Percentiles rank a stretch among this genome's conserved stretches.
Conservation (phyloP, 805 yeast species). For the Candida suzukii region DNA sequence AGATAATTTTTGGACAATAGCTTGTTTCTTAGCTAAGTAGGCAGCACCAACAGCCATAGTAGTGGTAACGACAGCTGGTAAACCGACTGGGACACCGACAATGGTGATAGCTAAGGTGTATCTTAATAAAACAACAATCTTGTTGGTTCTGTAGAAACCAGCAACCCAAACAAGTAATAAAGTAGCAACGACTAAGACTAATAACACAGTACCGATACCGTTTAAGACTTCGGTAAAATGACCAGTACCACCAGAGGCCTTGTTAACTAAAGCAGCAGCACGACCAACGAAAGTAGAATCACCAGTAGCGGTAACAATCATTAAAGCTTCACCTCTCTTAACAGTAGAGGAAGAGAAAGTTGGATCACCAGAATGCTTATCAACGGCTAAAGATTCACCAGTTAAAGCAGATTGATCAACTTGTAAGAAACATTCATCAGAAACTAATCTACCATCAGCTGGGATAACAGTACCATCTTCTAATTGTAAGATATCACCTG, state of each 20-base stretch:
- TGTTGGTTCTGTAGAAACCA: conserved; percentile 87
- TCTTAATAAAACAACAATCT: conserved; percentile 82
- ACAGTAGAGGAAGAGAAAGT: conserved; percentile 90
- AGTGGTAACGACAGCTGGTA: conserved; percentile 97
- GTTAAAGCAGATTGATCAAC: conserved; percentile 96
- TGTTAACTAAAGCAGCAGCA: conserved; percentile 94
- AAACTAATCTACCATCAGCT: conserved; percentile 85
- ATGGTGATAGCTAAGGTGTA: conserved; percentile 93
- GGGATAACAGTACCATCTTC: conserved; percentile 93
- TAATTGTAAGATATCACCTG: conserved; percentile 88
- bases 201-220: conserved; percentile 92
- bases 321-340: conserved; percentile 91
- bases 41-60: conserved; percentile 99
- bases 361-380: conserved; percentile 82
- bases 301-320: conserved; percentile 94
- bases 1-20: conserved; percentile 93
- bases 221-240: conserved; percentile 96
- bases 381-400: conserved; percentile 96
- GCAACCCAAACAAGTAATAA: conserved; percentile 88
- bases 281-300: conserved; percentile 94
- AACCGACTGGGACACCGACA: conserved; percentile 98
- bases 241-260: conserved; percentile 89
- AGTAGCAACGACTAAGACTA: conserved; percentile 83
- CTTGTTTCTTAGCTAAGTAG: conserved; percentile 93
- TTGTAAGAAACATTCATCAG: conserved; percentile 82